phyloP scores from a whole-genome alignment of 257 asterid genomes.

The Solanum commersonii region DNA sequence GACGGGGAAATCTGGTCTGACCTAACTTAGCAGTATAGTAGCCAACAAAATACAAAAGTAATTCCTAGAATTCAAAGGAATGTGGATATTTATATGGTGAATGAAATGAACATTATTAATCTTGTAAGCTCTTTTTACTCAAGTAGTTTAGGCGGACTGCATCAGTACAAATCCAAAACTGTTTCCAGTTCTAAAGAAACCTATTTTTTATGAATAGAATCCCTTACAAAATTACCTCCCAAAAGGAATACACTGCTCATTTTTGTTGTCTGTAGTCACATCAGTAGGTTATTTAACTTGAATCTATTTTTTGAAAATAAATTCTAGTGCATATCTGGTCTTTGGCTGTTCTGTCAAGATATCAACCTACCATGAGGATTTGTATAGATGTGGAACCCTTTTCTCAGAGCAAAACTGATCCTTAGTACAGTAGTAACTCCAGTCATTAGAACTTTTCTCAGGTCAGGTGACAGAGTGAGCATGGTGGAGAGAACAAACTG shows the following conservation, averaged over 20 bases:
- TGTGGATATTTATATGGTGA: not conserved
- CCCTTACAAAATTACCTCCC: not conserved
- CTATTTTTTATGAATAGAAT: not conserved
- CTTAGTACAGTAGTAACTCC: not conserved
- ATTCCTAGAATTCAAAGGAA: not conserved
- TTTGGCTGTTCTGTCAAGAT: not conserved
- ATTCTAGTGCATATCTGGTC: not conserved
- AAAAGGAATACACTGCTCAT: not conserved
- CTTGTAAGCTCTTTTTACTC: not conserved
- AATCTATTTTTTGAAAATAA: not conserved
- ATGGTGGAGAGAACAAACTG: not conserved
- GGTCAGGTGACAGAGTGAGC: not conserved
- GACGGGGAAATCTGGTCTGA: not conserved
- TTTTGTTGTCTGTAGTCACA: not conserved
- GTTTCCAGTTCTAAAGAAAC: not conserved
- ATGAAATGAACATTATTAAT: not conserved
- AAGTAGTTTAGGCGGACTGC: not conserved
- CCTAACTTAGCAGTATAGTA: not conserved
- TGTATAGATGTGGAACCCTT: not conserved
- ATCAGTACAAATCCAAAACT: not conserved
- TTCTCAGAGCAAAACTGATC: not conserved
- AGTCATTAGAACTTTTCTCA: not conserved
- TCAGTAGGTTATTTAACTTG: not conserved
- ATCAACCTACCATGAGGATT: not conserved
- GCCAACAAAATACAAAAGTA: not conserved